Conservation (phyloP, 78 protist genomes). For the Dictyostelium discoideum region dicty_2.7 NC_007091.3:2898501-2899000, state of each 20-base stretch:
- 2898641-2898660: neutral
- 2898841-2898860: slow-evolving; percentile 68
- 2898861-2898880: slow-evolving; percentile 35
- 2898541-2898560: slow-evolving; percentile 60
- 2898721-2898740: slow-evolving; percentile 70
- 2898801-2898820: slow-evolving; percentile 76
- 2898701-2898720: slow-evolving; percentile 53
- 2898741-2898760: slow-evolving; percentile 62
- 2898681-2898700: slow-evolving; percentile 33
- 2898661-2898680: neutral
- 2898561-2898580: slow-evolving; percentile 79
- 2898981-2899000: neutral
- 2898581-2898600: slow-evolving; percentile 66
- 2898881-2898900: slow-evolving; percentile 7
- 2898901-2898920: slow-evolving; percentile 27
- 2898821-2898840: slow-evolving; percentile 67
- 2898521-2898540: slow-evolving; percentile 71
- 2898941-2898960: slow-evolving; percentile 47
- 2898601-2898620: neutral
- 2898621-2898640: neutral
- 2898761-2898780: slow-evolving; percentile 38
- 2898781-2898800: slow-evolving; percentile 59
- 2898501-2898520: slow-evolving; percentile 32
- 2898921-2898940: slow-evolving; percentile 58
- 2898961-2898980: neutral